Evolutionary conservation across 1,284 basidiomycete species (phyloP).

Genomic region (Ceratobasidium sp.): DNA sequence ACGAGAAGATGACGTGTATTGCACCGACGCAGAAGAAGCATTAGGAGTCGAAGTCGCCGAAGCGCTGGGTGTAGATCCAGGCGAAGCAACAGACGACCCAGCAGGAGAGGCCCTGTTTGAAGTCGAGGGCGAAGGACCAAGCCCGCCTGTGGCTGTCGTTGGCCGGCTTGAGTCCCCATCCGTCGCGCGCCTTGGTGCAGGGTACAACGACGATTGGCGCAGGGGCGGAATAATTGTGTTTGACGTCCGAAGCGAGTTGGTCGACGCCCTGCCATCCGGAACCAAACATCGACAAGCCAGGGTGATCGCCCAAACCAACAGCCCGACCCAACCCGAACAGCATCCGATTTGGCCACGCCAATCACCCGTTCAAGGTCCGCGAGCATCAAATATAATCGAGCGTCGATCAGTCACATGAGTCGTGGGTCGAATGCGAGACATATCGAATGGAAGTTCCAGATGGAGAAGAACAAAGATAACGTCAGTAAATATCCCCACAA

Average conservation of each 20-base stretch:
- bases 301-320: not conserved
- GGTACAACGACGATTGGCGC: conserved; percentile 5
- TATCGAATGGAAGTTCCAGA: too few species aligned
- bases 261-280: conserved; percentile 6
- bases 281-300: not conserved
- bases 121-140: conserved; percentile 1
- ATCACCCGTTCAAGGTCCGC: too few species aligned
- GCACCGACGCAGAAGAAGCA: conserved; percentile 27
- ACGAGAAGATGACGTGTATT: not conserved
- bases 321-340: too few species aligned
- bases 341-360: too few species aligned
- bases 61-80: conserved; percentile 18
- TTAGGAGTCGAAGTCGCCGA: conserved; percentile 5
- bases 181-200: conserved; percentile 13
- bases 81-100: conserved; percentile 4
- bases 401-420: too few species aligned
- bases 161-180: not conserved
- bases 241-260: conserved; percentile 3
- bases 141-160: not conserved
- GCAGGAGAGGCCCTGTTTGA: conserved; percentile 1
- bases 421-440: too few species aligned
- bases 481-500: too few species aligned
- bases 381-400: too few species aligned
- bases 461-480: not conserved
- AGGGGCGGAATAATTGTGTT: not conserved